These are phyloP conservation scores for Bauhinia variegata DNA, from an alignment of 306 rosid genomes.

Conservation along the genomic window DNA sequence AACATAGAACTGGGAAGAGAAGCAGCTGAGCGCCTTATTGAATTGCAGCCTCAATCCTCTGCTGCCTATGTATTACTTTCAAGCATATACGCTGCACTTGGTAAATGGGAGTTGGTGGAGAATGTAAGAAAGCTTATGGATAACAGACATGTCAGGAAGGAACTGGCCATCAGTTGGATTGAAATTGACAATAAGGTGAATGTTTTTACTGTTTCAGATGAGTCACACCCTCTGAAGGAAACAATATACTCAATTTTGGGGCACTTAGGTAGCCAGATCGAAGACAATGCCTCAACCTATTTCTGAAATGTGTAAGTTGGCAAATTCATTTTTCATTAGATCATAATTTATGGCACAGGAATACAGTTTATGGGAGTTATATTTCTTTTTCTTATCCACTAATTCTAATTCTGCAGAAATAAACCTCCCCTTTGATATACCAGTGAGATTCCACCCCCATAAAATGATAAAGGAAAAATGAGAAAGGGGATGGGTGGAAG, in stretches of 20 bases:
- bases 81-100: constrained; percentile 59
- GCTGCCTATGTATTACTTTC: constrained; percentile 60
- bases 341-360: constrained; percentile 36
- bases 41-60: constrained; percentile 63
- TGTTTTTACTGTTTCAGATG: constrained; percentile 59
- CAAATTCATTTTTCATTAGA: constrained; percentile 14
- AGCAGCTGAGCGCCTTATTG: constrained; percentile 60
- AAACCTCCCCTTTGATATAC: constrained; percentile 33
- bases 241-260: constrained; percentile 58
- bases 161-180: constrained; percentile 57
- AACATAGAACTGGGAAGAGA: constrained; percentile 59
- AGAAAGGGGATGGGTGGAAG: constrained; percentile 12
- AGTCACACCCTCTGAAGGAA: constrained; percentile 61
- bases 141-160: constrained; percentile 55
- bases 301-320: constrained; percentile 38
- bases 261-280: constrained; percentile 57
- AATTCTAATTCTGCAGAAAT: constrained; percentile 37
- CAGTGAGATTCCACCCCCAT: constrained; percentile 25
- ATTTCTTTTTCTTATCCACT: constrained; percentile 24
- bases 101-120: constrained; percentile 66
- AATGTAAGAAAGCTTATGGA: constrained; percentile 63
- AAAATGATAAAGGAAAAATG: constrained; percentile 11
- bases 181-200: constrained; percentile 60
- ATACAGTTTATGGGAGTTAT: constrained; percentile 24
- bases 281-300: constrained; percentile 44